A percentile compares a stretch with the other conserved stretches of the same genome.
Conservation (phyloP, 352 stramenopile species). For the Globisporangium takayamanum region DNA sequence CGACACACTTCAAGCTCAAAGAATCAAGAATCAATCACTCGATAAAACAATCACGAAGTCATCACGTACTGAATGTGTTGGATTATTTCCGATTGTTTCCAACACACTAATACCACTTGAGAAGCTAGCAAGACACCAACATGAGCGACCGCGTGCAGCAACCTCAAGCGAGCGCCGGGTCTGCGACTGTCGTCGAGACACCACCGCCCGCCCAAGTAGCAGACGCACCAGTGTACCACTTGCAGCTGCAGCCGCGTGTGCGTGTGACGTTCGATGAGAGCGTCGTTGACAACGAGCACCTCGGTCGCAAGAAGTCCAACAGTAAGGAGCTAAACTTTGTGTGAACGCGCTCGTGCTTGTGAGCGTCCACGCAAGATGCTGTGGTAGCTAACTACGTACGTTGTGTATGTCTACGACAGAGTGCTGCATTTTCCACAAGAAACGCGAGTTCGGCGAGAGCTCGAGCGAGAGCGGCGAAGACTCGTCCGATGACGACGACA, state of each 20-base stretch:
- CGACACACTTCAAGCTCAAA: too few relatives aligned
- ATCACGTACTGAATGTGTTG: too few relatives aligned
- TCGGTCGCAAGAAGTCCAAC: constrained; percentile 88
- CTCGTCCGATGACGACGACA: constrained; percentile 39
- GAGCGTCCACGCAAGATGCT: background rate
- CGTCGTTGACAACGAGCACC: constrained; percentile 91
- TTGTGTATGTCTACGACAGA: constrained; percentile 26
- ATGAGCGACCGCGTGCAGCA: constrained; percentile 33
- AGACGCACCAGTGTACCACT: constrained; percentile 42
- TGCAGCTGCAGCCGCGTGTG: constrained; percentile 72
- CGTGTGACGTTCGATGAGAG: constrained; percentile 86
- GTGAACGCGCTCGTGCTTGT: background rate
- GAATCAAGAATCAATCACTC: too few relatives aligned
- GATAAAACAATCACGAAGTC: too few relatives aligned
- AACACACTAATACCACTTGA: too few relatives aligned
- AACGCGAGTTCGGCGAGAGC: constrained; percentile 86
- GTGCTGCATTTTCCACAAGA: constrained; percentile 94
- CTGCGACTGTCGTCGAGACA: constrained; percentile 24
- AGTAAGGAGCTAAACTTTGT: constrained; percentile 29
- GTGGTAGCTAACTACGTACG: background rate
- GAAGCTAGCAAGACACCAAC: background rate
- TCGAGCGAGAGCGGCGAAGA: constrained; percentile 87
- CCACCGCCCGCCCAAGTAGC: constrained; percentile 7
- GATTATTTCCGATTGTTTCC: too few relatives aligned
- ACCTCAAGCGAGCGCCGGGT: constrained; percentile 6